phyloP scores from a whole-genome alignment of 2,329 filamentous ascomycete species.

The Teratosphaeria destructans region DNA sequence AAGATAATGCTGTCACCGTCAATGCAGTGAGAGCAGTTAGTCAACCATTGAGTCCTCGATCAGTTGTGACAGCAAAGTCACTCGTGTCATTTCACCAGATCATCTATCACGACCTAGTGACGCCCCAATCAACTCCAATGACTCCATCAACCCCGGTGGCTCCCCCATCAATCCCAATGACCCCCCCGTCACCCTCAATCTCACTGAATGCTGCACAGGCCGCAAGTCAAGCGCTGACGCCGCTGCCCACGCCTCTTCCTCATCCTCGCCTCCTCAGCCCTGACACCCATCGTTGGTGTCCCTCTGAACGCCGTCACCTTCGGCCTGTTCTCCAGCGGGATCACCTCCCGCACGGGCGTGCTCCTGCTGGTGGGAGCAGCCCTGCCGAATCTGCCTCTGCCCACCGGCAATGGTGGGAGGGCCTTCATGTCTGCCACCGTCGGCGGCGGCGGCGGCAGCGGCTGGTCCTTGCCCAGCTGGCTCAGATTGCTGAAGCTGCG shows the following conservation, averaged over 20 bases:
- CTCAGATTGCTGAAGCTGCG: conserved; percentile 1
- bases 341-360: neutral
- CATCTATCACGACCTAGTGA: neutral
- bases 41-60: neutral
- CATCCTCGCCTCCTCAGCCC: neutral
- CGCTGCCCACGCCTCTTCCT: neutral
- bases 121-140: neutral
- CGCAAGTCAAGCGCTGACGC: neutral
- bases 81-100: neutral
- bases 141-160: neutral
- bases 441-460: neutral
- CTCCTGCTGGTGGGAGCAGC: neutral
- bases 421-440: neutral
- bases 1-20: neutral
- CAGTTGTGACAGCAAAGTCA: neutral
- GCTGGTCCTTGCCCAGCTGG: neutral
- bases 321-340: neutral
- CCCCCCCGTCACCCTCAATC: neutral
- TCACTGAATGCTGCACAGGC: neutral
- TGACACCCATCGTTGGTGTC: neutral
- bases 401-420: neutral
- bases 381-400: neutral
- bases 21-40: neutral
- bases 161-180: neutral
- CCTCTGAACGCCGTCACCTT: neutral